Base-by-base conservation (phyloP, 306 rosid genomes). In the Vigna angularis region DNA sequence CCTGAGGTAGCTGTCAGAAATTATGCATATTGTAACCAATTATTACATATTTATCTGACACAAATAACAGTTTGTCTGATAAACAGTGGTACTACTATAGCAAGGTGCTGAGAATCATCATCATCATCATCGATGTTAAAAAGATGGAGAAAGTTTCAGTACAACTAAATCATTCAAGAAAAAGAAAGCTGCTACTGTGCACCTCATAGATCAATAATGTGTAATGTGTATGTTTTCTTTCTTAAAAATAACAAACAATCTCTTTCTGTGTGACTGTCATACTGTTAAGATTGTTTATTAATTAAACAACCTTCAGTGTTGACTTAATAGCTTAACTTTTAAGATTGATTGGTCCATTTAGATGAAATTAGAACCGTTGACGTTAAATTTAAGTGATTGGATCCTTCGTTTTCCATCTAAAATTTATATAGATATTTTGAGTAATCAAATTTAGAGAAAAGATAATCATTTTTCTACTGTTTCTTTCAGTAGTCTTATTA, bases 1-100 rank as follows among this genome's bases (percentile, higher is more conserved):
- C 81, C 83, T 86, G 88, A 87, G 86, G 91, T 89, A 88, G 84
- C 84, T 89, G 87, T 82, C 87, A 86, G 59, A 73, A 66, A 73
- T 48, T 14, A 68, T 70, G 84, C 85, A 83, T 79, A 49, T 84
- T 71, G 75, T 51, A 44, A 72, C 62, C 55, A 63, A 72, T 64
- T 49, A 73, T 79, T 50, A 65, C 75, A 70, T 30, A 30, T 30
- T 59, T 50, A 70, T 66, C 70, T 79, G 83, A 81, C 83, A 78
- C 56, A 70, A 34, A 6, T 79, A 76, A 30, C 61, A 74, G 48
- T 70, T 74, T 78, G 70, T 78, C 69, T 67, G 30, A 59, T 18
- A 16, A 57, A 65, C 57, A 55, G 38, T 34, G 7, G 30, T 64
- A 47, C n/a, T 28, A 62, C 22, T 32, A 38, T 44, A 18, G 48